Percentiles rank a stretch among this genome's conserved stretches.
Evolutionary conservation across 108 stramenopile genomes (phyloP).

Genomic region (Cyclotella choctawhatcheeana): DNA sequence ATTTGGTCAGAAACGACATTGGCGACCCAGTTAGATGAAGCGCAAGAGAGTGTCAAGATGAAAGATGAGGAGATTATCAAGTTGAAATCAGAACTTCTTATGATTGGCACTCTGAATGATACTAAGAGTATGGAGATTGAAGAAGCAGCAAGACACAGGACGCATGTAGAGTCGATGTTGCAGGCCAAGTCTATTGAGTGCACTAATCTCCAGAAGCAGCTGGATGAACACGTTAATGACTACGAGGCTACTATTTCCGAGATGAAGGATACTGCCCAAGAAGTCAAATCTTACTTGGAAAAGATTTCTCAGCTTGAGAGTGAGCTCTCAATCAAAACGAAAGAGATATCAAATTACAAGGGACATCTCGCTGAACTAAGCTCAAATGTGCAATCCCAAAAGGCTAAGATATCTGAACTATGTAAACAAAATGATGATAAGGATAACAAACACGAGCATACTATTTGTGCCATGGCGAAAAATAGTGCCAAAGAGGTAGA

Average conservation of each 20-base stretch:
- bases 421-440: no score
- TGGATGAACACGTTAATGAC: not conserved
- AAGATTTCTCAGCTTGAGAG: not conserved
- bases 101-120: not conserved
- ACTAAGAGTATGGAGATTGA: not conserved
- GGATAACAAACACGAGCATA: no score
- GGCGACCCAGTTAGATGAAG: not conserved
- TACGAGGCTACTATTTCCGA: not conserved
- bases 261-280: not conserved
- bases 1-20: conserved; percentile 16
- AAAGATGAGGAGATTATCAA: not conserved
- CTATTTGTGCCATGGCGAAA: no score
- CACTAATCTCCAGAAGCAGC: not conserved
- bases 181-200: not conserved
- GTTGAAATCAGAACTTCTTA: not conserved
- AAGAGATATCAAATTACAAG: no score
- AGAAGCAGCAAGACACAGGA: conserved; percentile 1
- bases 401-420: no score
- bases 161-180: not conserved
- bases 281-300: no score
- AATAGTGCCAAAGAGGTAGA: no score
- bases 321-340: no score
- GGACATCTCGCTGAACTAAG: no score
- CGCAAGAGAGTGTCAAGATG: not conserved
- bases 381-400: no score